Percentiles rank a stretch among this genome's conserved stretches.
phyloP scores from a whole-genome alignment of 805 yeast genomes.

The Cephaloascus fragrans region DNA sequence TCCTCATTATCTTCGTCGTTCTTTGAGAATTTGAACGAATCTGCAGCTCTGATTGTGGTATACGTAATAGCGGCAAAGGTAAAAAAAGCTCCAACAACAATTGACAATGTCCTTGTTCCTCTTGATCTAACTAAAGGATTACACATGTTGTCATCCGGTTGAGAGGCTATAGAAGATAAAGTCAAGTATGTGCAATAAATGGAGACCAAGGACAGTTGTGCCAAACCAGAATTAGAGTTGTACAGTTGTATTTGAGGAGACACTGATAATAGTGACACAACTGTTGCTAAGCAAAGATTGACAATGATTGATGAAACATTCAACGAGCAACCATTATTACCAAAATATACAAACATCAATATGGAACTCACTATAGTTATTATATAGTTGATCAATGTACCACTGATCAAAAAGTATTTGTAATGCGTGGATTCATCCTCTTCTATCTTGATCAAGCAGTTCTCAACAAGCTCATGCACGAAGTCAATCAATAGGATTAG shows the following conservation, averaged over 20 bases:
- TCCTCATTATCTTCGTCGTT: conserved; percentile 7
- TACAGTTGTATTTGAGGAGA: conserved; percentile 80
- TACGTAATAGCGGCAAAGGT: conserved; percentile 94
- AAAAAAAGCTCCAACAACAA: conserved; percentile 83
- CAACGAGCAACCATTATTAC: conserved; percentile 75
- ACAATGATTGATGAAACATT: conserved; percentile 80
- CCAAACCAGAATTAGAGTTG: conserved; percentile 92
- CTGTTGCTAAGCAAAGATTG: conserved; percentile 55
- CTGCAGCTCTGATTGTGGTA: conserved; percentile 95
- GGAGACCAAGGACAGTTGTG: conserved; percentile 94
- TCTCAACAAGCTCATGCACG: conserved; percentile 98
- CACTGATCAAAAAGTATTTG: conserved; percentile 75
- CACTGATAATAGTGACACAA: conserved; percentile 64
- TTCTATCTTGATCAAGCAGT: conserved; percentile 84
- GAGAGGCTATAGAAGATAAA: conserved; percentile 88
- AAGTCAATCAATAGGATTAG: conserved; percentile 85
- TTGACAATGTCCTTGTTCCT: conserved; percentile 84
- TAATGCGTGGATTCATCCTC: conserved; percentile 62
- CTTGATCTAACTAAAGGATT: conserved; percentile 85
- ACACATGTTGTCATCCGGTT: conserved; percentile 89
- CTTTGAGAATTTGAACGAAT: conserved; percentile 12
- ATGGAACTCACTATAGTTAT: conserved; percentile 65
- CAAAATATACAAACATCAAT: conserved; percentile 75
- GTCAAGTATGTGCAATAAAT: conserved; percentile 87
- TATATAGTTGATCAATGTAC: conserved; percentile 78